Base-by-base conservation (phyloP, 225 moss, liverwort and hornwort genomes). In the Pseudoscleropodium purum region DNA sequence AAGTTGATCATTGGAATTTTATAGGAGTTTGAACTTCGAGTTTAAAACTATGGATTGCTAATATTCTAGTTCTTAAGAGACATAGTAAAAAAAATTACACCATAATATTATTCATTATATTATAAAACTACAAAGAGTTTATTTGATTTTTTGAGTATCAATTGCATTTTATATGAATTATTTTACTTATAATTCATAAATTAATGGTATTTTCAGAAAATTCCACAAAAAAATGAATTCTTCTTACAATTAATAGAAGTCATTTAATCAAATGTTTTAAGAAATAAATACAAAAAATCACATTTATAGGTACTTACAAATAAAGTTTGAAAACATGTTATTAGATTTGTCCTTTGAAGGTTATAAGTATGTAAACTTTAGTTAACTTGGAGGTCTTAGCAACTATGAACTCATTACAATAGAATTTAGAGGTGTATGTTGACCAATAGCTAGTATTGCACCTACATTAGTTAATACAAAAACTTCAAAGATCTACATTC, bases 31-130 rank as follows among this genome's bases (percentile, higher is more conserved):
- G 43, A 73, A 27, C 4, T 43, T 73, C 1, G 1, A 16, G 2
- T 27, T 5, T 26, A 73, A 26, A 43, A 73, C 9, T 1, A 26
- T 43, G 3, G 5, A 43, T 0, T 43, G 1, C 9, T 73, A 15
- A 3, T 43, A 27, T 26, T 73, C 9, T 43, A 41, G 11, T 41
- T 27, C 43, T 43, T 5, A 8, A 43, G 0, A 43, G 9, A 43
- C 2, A 43, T 0, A 5, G 0, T 41, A 26, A 15, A 0, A 39
- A 9, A 27, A 25, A 3, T 72, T 72, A 4, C 9, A 41, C 15
- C 4, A 41, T 26, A 15, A 26, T 26, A 11, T 41, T 41, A 15
- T 14, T 26, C 8, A 72, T 1, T 73, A 5, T 27, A 9, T 72
- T 26, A 26, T 9, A 72, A 70, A 25, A 4, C 25, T 26, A 7